phyloP scores from a whole-genome alignment of 1,284 basidiomycete species.

The Cryptococcus sp. region DNA sequence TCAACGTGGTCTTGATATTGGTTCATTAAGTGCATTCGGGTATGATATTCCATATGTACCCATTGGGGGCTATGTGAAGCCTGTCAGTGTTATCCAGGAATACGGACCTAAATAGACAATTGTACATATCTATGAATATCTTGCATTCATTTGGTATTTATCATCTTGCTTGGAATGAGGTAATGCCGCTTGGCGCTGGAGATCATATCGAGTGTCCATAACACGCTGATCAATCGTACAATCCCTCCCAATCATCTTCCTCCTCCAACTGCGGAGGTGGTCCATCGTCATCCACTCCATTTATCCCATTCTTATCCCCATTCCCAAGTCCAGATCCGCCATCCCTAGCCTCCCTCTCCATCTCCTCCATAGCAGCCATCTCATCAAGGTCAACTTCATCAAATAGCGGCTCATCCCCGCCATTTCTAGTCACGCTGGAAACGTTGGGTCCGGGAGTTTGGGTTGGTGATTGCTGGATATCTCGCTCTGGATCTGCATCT shows the following conservation, averaged over 20 bases:
- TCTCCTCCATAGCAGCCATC: conserved; percentile 65
- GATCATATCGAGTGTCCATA: no score
- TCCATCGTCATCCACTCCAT: background rate
- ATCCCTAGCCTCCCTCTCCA: conserved; percentile 47
- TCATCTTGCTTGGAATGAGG: no score
- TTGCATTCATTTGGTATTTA: no score
- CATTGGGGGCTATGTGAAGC: conserved; percentile 39
- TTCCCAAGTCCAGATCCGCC: background rate
- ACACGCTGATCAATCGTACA: conserved; percentile 14
- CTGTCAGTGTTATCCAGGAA: conserved; percentile 44
- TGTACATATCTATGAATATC: no score
- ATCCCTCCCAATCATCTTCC: conserved; percentile 15
- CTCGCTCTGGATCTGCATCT: conserved; percentile 3
- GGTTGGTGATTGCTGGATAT: conserved; percentile 11
- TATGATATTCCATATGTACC: conserved; percentile 36
- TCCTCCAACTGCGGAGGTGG: conserved; percentile 8
- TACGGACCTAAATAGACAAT: conserved; percentile 8
- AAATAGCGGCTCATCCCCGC: conserved; percentile 19
- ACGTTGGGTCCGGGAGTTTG: no score
- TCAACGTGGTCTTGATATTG: conserved; percentile 51
- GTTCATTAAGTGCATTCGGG: conserved; percentile 27
- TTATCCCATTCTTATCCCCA: background rate
- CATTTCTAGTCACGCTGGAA: background rate
- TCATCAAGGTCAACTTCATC: conserved; percentile 26
- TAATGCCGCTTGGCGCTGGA: no score